Evolutionary conservation across 2,329 filamentous ascomycete species (phyloP), one percentile per base, ranked within the genome.

Genomic region (Tolypocladium cylindrosporum): DNA sequence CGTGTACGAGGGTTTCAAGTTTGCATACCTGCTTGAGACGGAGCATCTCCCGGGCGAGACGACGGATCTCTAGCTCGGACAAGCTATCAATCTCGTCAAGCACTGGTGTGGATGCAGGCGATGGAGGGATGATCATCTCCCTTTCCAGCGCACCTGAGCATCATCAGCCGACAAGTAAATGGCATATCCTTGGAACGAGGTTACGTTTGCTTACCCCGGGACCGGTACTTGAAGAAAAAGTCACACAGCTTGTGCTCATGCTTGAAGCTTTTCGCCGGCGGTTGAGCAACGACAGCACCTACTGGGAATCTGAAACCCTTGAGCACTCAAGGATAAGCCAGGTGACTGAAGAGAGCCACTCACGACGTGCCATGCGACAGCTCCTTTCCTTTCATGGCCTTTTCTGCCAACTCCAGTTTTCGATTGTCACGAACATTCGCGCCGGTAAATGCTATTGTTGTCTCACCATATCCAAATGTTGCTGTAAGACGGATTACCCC

Each of bases 381-480:
- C n/a, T 59, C 63, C 31, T 37, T 67, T 4, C 68, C 67, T 54
- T 69, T 69, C 60, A 68, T 39, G 2, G 61, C 55, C 31, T 69
- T 68, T 19, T 69, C 67, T 3, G 61, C 59, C 41, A 62, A 31
- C 9, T 34, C 34, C 16, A 60, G 55, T 1, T 13, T 31, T 13
- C 4, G 31, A 7, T 51, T n/a, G 16, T 9, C 31, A 36, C 48
- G 19, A 13, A 36, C 3, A n/a, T 10, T 4, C 3, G 5, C 1
- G 3, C 24, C 14, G 3, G 16, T 14, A 16, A 34, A 27, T 21
- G 16, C 3, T 10, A 1, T 14, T 52, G n/a, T 7, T 36, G 39
- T 14, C 21, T 1, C 7, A 8, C 7, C 5, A 0, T 0, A n/a
- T 3, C 21, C 14, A 11, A 13, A 8, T 0, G 2, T 14, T 9